phyloP scores from a whole-genome alignment of 805 yeast species.

The Tetrapisispora nanseiensis region DNA sequence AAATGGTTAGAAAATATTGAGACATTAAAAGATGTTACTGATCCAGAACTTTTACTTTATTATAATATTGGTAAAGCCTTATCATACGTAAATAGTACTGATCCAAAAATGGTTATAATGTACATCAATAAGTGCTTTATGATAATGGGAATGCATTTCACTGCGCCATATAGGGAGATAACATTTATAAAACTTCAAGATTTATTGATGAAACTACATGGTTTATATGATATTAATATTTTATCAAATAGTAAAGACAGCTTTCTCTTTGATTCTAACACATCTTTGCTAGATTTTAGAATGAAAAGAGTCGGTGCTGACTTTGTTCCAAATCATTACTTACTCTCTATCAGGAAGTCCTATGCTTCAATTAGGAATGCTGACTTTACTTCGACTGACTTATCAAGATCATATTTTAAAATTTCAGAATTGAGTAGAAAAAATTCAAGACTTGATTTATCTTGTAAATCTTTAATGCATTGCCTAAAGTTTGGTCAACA shows the following conservation, averaged over 20 bases:
- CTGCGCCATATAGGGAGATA: constrained; percentile 36
- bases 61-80: constrained; percentile 61
- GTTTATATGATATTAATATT: constrained; percentile 46
- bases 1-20: constrained; percentile 54
- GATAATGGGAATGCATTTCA: constrained; percentile 52
- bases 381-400: constrained; percentile 20
- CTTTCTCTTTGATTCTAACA: constrained; percentile 9
- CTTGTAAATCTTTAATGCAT: constrained; percentile 59
- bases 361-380: constrained; percentile 28
- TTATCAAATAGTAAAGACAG: constrained; percentile 22
- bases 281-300: constrained; percentile 18
- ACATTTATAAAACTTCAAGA: constrained; percentile 43
- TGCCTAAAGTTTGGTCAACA: constrained; percentile 24
- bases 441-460: constrained; percentile 58
- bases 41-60: constrained; percentile 44
- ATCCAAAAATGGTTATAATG: constrained; percentile 28
- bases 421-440: constrained; percentile 59
- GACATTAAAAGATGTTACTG: constrained; percentile 33
- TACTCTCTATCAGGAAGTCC: constrained; percentile 51
- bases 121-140: constrained; percentile 44
- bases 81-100: constrained; percentile 31
- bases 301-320: constrained; percentile 36
- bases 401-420: constrained; percentile 45
- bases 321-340: constrained; percentile 49
- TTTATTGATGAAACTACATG: constrained; percentile 46